A percentile compares a stretch with the other conserved stretches of the same genome.
Evolutionary conservation across 176 grass and related monocot genomes (phyloP).

Genomic region (Oryza punctata): DNA sequence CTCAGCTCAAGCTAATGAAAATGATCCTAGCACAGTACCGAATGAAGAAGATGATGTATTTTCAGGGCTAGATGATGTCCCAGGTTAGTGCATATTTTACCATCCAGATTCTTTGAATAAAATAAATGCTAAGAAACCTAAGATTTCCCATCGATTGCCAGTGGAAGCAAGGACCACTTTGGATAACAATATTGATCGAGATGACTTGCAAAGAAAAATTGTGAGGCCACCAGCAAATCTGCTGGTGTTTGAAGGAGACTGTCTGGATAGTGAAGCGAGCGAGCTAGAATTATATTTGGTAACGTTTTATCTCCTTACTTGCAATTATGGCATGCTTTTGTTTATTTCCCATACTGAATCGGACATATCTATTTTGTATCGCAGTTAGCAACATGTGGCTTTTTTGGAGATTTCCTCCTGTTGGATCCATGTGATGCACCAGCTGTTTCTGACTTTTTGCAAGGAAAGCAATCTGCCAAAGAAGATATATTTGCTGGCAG

Average conservation of each 20-base stretch:
- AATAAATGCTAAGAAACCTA: conserved; percentile 15
- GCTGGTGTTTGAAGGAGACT: conserved; percentile 96
- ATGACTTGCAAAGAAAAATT: conserved; percentile 53
- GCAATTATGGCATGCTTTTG: conserved; percentile 22
- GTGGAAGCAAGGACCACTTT: conserved; percentile 74
- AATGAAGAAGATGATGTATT: conserved; percentile 74
- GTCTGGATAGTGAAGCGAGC: conserved; percentile 76
- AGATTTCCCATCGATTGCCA: conserved; percentile 44
- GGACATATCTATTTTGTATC: conserved; percentile 43
- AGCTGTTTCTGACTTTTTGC: conserved; percentile 81
- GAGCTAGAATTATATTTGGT: conserved; percentile 95
- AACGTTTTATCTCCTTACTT: conserved; percentile 42
- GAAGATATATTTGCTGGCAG: conserved; percentile 35
- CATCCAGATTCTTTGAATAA: conserved; percentile 18
- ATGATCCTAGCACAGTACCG: conserved; percentile 38
- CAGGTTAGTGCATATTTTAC: conserved; percentile 50
- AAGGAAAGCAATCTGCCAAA: conserved; percentile 53
- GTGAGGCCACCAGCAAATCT: conserved; percentile 86
- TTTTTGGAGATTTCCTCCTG: conserved; percentile 85
- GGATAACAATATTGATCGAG: conserved; percentile 54
- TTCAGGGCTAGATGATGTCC: conserved; percentile 87
- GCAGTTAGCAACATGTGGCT: conserved; percentile 91
- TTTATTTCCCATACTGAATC: conserved; percentile 35
- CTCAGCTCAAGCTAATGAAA: conserved; percentile 56
- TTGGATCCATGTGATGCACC: conserved; percentile 81